Evolutionary conservation across 23 red algal species (phyloP).

Genomic region (Gracilariopsis chorda): DNA sequence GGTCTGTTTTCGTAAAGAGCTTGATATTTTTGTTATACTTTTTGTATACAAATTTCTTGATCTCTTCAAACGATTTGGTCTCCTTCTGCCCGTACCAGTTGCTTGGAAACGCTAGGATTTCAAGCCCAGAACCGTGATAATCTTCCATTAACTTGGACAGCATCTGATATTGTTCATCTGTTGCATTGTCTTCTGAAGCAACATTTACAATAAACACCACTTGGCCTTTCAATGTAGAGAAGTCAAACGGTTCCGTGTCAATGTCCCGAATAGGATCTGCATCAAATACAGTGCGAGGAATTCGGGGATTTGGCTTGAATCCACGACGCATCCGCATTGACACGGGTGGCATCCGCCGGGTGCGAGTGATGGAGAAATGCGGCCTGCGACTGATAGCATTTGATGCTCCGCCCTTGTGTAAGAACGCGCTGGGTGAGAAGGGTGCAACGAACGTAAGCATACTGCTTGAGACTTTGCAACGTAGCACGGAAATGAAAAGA

Average conservation of each 20-base stretch:
- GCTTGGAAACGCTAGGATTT: conserved; percentile 59
- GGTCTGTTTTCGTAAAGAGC: conserved; percentile 28
- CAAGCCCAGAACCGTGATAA: conserved; percentile 26
- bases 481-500: too few relatives aligned
- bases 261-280: not conserved
- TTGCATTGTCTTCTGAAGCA: conserved; percentile 35
- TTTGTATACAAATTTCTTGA: conserved; percentile 25
- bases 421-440: too few relatives aligned
- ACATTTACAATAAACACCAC: conserved; percentile 56
- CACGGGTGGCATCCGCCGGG: too few relatives aligned
- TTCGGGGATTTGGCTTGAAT: not conserved
- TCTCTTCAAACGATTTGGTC: conserved; percentile 24
- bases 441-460: not conserved
- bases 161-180: not conserved
- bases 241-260: conserved; percentile 3
- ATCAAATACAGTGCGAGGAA: not conserved
- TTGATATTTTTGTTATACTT: conserved; percentile 1
- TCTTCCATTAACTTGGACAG: conserved; percentile 7
- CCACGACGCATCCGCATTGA: too few relatives aligned
- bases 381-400: too few relatives aligned
- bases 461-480: too few relatives aligned
- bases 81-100: conserved; percentile 61
- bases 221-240: not conserved
- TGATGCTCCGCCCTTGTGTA: too few relatives aligned
- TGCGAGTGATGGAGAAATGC: too few relatives aligned